Evolutionary conservation across 805 yeast genomes (phyloP).

Genomic region (Jamesozyma hellenica): DNA sequence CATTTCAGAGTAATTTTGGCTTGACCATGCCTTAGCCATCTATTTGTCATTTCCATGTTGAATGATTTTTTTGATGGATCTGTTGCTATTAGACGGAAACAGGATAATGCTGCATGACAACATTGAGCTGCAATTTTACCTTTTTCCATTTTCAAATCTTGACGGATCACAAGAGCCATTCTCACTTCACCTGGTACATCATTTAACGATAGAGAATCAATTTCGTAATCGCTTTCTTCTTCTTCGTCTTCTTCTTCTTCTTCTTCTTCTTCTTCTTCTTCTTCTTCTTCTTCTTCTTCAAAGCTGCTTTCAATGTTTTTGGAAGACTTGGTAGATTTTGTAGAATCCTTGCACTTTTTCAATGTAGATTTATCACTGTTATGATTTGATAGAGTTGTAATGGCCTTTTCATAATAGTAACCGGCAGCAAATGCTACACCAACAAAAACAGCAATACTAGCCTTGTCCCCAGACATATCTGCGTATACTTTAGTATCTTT

Average conservation of each 20-base stretch:
- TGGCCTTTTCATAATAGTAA: constrained; percentile 20
- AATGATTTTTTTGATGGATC: constrained; percentile 39
- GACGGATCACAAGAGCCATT: constrained; percentile 82
- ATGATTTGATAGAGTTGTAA: constrained; percentile 9
- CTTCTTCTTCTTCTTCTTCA: not conserved
- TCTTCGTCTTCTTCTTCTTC: constrained; percentile 34
- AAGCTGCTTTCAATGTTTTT: not conserved
- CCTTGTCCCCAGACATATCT: too few relatives aligned
- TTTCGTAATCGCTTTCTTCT: constrained; percentile 45
- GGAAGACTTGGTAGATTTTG: not conserved
- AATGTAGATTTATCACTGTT: constrained; percentile 11
- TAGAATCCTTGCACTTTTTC: constrained; percentile 12
- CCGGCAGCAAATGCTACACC: constrained; percentile 26
- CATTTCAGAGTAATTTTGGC: constrained; percentile 86
- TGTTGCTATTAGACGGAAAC: constrained; percentile 59
- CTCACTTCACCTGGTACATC: constrained; percentile 68
- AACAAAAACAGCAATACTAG: constrained; percentile 5
- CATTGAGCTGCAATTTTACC: constrained; percentile 98
- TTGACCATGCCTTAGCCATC: constrained; percentile 84
- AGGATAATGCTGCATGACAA: constrained; percentile 91
- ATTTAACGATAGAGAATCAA: constrained; percentile 51
- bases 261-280: constrained; percentile 11
- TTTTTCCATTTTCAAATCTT: constrained; percentile 82
- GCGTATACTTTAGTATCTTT: too few relatives aligned
- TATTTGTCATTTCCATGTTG: constrained; percentile 50